Percentiles rank a stretch among this genome's conserved stretches.
Conservation (phyloP, 2,329 filamentous ascomycete genomes). For the Drechslerella stenobrocha region DNA sequence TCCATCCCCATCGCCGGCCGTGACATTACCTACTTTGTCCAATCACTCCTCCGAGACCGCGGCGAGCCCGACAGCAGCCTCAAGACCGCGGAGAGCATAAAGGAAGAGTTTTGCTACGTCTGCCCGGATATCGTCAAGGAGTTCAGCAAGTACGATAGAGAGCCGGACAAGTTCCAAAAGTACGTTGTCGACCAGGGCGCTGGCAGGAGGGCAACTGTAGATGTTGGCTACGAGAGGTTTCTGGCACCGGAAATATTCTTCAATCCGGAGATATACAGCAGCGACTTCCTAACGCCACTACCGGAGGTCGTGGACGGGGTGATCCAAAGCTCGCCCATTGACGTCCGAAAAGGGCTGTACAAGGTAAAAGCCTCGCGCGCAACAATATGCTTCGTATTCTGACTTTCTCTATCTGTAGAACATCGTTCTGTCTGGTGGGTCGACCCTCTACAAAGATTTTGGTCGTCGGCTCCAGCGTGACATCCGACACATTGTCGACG, state of each 20-base stretch:
- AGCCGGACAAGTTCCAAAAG: slow-evolving; percentile 86
- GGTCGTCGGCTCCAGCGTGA: slow-evolving; percentile 93
- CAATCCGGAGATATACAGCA: slow-evolving; percentile 99
- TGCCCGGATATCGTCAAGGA: slow-evolving; percentile 99
- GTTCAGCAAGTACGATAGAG: slow-evolving; percentile 89
- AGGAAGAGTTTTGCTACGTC: slow-evolving; percentile 98
- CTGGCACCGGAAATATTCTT: slow-evolving; percentile 99
- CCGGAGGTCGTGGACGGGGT: slow-evolving; percentile 93
- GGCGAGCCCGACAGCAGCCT: slow-evolving; percentile 95
- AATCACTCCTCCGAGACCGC: slow-evolving; percentile 90
- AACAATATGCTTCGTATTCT: not conserved
- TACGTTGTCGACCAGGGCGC: slow-evolving; percentile 85
- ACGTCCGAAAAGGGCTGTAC: slow-evolving; percentile 94
- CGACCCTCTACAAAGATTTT: slow-evolving; percentile 98
- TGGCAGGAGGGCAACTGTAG: slow-evolving; percentile 79
- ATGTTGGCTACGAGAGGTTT: slow-evolving; percentile 97
- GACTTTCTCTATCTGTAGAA: slow-evolving; percentile 60
- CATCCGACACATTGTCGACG: slow-evolving; percentile 93
- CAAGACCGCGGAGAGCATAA: slow-evolving; percentile 97
- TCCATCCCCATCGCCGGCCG: slow-evolving; percentile 96
- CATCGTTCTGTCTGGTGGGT: slow-evolving; percentile 95
- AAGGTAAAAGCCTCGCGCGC: slow-evolving; percentile 61
- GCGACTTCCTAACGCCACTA: slow-evolving; percentile 93
- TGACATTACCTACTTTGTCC: slow-evolving; percentile 98
- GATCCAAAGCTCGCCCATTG: slow-evolving; percentile 96